Percentiles rank a stretch among this genome's conserved stretches.
Evolutionary conservation across 176 grass and related monocot species (phyloP).

Genomic region (Guadua angustifolia): DNA sequence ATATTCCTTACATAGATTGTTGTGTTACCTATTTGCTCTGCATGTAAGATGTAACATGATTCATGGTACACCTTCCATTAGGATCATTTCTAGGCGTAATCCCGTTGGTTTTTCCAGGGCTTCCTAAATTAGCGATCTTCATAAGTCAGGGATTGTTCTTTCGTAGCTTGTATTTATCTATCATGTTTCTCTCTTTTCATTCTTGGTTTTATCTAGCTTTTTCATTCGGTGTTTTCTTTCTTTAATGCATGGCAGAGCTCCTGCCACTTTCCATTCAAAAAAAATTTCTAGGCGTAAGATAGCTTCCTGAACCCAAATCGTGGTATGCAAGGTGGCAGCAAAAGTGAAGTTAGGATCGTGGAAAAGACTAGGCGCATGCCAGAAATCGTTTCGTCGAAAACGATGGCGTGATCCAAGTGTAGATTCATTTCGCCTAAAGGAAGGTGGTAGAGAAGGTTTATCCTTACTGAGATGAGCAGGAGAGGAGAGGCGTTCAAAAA

Average conservation of each 20-base stretch:
- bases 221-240: too few relatives aligned
- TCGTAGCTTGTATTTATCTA: too few relatives aligned
- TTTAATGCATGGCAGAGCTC: too few relatives aligned
- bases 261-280: too few relatives aligned
- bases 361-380: not conserved
- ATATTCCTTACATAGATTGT: not conserved
- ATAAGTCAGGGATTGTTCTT: too few relatives aligned
- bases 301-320: not conserved
- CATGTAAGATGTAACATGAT: not conserved
- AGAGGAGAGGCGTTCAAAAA: not conserved
- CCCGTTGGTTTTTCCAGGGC: too few relatives aligned
- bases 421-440: not conserved
- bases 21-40: not conserved
- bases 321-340: not conserved
- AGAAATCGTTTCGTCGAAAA: not conserved
- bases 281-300: not conserved
- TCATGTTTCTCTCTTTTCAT: too few relatives aligned
- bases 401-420: not conserved
- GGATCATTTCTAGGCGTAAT: not conserved
- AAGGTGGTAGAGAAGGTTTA: not conserved
- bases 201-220: too few relatives aligned
- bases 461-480: not conserved
- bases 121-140: too few relatives aligned
- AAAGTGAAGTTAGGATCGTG: not conserved
- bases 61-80: not conserved